A percentile compares a stretch with the other conserved stretches of the same genome.
phyloP scores from a whole-genome alignment of 108 stramenopile species.

The Seminavis robusta region DNA sequence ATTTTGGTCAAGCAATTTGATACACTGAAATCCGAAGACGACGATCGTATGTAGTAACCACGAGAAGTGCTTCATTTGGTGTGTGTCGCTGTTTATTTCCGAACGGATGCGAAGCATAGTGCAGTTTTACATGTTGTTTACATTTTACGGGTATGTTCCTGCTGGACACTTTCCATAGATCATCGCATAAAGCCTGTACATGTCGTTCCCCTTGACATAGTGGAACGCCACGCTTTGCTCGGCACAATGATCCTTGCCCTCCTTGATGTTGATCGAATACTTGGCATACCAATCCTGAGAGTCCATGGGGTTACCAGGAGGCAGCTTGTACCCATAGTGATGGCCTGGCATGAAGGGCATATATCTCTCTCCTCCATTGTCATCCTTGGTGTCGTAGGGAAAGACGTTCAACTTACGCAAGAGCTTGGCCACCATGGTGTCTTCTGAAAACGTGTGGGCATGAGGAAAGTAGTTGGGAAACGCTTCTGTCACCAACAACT shows the following conservation, averaged over 20 bases:
- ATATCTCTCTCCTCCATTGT: constrained; percentile 86
- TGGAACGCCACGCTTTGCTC: constrained; percentile 88
- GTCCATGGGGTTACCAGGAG: no score
- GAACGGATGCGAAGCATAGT: no score
- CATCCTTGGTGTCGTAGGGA: constrained; percentile 92
- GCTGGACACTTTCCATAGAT: constrained; percentile 61
- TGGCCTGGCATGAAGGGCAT: constrained; percentile 94
- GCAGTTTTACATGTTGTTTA: no score
- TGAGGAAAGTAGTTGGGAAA: constrained; percentile 78
- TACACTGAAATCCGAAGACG: no score
- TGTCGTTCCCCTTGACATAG: constrained; percentile 79
- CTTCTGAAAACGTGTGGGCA: constrained; percentile 79
- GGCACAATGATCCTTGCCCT: constrained; percentile 86
- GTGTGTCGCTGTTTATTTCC: no score
- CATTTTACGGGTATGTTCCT: constrained; percentile 3
- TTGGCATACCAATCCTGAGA: constrained; percentile 91
- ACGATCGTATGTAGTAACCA: no score
- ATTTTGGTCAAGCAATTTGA: no score
- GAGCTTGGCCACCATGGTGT: constrained; percentile 84
- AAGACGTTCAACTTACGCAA: constrained; percentile 59
- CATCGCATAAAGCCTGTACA: constrained; percentile 75
- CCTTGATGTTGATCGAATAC: constrained; percentile 85
- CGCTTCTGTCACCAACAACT: constrained; percentile 64
- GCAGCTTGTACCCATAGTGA: constrained; percentile 57
- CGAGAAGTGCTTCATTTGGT: no score